Conservation (phyloP, 2,329 filamentous ascomycete genomes). For the Penicillium freii region DNA sequence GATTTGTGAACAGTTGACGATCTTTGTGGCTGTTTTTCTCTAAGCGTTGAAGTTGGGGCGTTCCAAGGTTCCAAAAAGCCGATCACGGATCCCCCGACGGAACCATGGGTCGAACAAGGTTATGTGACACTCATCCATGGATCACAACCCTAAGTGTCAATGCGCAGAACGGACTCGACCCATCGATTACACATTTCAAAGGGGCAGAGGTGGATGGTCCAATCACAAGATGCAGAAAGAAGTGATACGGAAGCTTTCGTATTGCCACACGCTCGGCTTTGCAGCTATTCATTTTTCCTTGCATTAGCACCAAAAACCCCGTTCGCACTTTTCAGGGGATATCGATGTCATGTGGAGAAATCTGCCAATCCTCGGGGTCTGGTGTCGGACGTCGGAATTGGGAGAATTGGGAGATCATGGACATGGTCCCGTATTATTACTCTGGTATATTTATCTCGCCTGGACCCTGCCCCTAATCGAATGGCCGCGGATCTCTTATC, state of each 20-base stretch:
- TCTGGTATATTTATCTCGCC: conserved; percentile 9
- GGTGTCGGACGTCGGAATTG: not conserved
- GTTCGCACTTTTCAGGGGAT: conserved; percentile 7
- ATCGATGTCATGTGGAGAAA: conserved; percentile 11
- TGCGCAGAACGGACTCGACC: conserved; percentile 12
- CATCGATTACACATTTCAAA: conserved; percentile 3
- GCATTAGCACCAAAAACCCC: conserved; percentile 16
- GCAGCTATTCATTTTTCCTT: conserved; percentile 24
- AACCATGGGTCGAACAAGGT: conserved; percentile 3
- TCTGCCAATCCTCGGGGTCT: conserved; percentile 8
- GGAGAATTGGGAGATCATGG: not conserved
- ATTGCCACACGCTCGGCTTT: conserved; percentile 23
- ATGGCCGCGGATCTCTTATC: conserved; percentile 12
- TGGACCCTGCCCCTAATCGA: not conserved
- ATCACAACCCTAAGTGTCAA: conserved; percentile 13
- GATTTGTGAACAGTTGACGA: not conserved
- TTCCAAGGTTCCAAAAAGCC: not conserved
- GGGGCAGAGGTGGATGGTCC: conserved; percentile 5
- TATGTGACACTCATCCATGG: conserved; percentile 2
- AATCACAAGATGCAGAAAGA: conserved; percentile 15
- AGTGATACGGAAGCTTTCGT: conserved; percentile 15
- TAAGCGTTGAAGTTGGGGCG: conserved; percentile 2
- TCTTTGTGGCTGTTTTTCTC: not conserved
- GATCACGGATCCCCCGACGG: conserved; percentile 6
- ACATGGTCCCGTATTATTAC: not conserved